Evolutionary conservation across 202 grass and related monocot genomes (phyloP).

Genomic region (Hordeum pubiflorum): DNA sequence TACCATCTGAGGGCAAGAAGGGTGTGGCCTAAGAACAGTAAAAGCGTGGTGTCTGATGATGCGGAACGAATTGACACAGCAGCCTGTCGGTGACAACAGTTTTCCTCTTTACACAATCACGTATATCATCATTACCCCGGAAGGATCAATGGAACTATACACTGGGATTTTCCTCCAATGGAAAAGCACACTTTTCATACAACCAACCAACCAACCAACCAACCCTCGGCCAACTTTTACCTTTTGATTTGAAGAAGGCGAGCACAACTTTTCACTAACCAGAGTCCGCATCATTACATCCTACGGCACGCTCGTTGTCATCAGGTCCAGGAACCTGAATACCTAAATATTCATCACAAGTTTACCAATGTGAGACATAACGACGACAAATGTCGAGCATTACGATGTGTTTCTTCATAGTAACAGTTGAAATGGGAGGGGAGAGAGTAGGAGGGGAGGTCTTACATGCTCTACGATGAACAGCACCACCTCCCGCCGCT

Average conservation of each 20-base stretch:
- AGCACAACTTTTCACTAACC: conserved; percentile 37
- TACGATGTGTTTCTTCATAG: conserved; percentile 14
- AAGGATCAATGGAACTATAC: conserved; percentile 49
- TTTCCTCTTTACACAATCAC: conserved; percentile 40
- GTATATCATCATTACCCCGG: conserved; percentile 36
- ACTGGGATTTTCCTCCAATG: conserved; percentile 35
- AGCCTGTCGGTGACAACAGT: conserved; percentile 17
- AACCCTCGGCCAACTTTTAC: conserved; percentile 15
- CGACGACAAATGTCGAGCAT: not conserved
- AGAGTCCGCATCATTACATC: conserved; percentile 16
- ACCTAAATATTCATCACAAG: not conserved
- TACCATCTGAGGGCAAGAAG: too few species aligned
- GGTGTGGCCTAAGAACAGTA: not conserved
- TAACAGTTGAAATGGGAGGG: not conserved
- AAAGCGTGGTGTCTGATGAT: conserved; percentile 12
- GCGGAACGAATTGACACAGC: conserved; percentile 18
- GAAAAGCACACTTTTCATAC: conserved; percentile 41
- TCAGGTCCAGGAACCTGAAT: conserved; percentile 17
- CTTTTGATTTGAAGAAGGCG: conserved; percentile 22
- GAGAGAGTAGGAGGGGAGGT: not conserved
- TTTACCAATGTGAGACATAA: not conserved
- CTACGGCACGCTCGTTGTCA: not conserved
- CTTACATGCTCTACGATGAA: conserved; percentile 70
- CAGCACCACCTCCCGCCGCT: conserved; percentile 57
- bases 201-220: conserved; percentile 27